Evolutionary conservation across 148 eudicot genomes (phyloP).

Genomic region (Agrostemma githago): DNA sequence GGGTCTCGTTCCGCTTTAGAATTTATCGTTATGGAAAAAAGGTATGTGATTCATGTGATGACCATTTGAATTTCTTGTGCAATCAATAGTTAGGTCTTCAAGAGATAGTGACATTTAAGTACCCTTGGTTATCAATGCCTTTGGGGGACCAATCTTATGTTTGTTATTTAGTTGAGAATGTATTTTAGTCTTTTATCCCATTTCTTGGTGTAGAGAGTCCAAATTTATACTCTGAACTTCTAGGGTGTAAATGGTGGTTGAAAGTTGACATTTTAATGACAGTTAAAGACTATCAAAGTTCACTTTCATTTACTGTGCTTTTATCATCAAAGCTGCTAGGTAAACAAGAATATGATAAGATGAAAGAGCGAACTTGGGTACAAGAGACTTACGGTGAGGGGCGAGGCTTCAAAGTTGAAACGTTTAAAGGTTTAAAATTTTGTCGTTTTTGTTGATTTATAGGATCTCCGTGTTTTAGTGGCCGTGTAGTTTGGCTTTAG

Average conservation of each 20-base stretch:
- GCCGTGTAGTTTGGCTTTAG: not conserved
- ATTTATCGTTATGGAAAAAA: not conserved
- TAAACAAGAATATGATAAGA: too few relatives aligned
- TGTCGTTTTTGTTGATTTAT: not conserved
- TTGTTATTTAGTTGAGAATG: constrained; percentile 5
- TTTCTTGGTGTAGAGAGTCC: too few relatives aligned
- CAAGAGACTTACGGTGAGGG: not conserved
- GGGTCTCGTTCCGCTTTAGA: not conserved
- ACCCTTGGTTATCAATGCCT: constrained; percentile 2
- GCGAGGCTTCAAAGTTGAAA: too few relatives aligned
- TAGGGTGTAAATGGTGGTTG: not conserved
- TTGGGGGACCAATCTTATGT: constrained; percentile 10
- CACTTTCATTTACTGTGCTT: constrained; percentile 3
- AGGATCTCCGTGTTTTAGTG: not conserved
- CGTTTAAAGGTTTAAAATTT: not conserved
- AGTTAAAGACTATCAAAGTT: not conserved
- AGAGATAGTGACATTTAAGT: constrained; percentile 1
- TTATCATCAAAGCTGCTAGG: not conserved
- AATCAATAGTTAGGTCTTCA: not conserved
- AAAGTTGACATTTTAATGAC: not conserved
- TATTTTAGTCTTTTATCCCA: not conserved
- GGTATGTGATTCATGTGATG: not conserved
- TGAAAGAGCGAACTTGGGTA: too few relatives aligned
- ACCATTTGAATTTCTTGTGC: not conserved
- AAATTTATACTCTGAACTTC: not conserved